Base-by-base conservation (phyloP, 768 basidiomycete species). In the Podaxis sp. region DNA sequence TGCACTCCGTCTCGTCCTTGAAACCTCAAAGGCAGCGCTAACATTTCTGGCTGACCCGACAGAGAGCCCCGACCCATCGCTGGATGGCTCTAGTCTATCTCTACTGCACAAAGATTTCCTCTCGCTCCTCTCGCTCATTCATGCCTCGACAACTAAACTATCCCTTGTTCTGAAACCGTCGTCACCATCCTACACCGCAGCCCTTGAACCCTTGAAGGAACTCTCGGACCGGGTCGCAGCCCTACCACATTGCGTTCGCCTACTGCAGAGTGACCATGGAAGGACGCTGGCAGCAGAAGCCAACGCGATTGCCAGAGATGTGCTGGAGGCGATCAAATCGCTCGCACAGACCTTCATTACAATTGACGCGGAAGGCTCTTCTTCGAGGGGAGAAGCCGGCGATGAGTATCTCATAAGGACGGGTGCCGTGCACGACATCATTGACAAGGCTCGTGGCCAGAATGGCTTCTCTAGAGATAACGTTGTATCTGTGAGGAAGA, bases 111-210 rank as follows among this genome's bases (percentile, higher is more conserved):
- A 79, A 38, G 90, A 92, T 69, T 72, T 87, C 17, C 62, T 85
- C 22, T 81, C 85, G 2, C 73, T 90, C 39, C 77, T 90, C 51
- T 76, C 84, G 4, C 78, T 89, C 65, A 68, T 90, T n/a, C 77
- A 87, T 70, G 72, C 76, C 22, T 74, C 81, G 33, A 75, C 82
- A 4, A 90, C 88, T 19, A 90, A 87, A 68, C 71, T 89, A 26
- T 78, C 89, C 3, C 80, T 92, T 38, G 78, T 82, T 1, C 78
- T 89, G 56, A 89, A 87, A 48, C 86, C 88, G 4, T 72, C 83
- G 3, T 75, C 79, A 0, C 85, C 85, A 1, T 75, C 85, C 4
- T 81, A 84, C 68, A 68, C 77, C 2, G 83, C 87, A 1, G 76
- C 85, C 12, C 67, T 83, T 12, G 65, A 78, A 7, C 79, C 87